These are phyloP conservation scores for Bimuria novae-zelandiae DNA, from an alignment of 2,329 filamentous ascomycete species.

Conservation along the genomic window DNA sequence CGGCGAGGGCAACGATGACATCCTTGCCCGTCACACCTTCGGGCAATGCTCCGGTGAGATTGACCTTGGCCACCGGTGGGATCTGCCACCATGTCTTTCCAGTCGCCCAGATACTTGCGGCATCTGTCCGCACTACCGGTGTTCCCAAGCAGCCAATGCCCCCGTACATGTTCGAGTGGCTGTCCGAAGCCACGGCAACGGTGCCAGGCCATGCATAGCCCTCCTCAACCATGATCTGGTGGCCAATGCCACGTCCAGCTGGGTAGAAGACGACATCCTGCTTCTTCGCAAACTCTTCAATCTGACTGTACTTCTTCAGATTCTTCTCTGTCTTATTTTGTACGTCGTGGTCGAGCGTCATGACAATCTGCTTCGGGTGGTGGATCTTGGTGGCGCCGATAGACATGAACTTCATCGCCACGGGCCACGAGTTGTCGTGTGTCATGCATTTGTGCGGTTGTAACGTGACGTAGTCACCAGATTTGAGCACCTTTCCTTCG, in stretches of 20 bases:
- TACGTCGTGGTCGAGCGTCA: slow-evolving; percentile 87
- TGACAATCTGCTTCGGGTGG: slow-evolving; percentile 74
- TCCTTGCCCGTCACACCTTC: slow-evolving; percentile 89
- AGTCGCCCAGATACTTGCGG: slow-evolving; percentile 83
- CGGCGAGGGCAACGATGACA: slow-evolving; percentile 87
- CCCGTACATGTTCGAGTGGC: slow-evolving; percentile 83
- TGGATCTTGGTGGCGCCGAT: slow-evolving; percentile 78
- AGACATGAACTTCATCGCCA: slow-evolving; percentile 79
- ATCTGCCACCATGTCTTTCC: slow-evolving; percentile 86
- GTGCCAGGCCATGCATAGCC: slow-evolving; percentile 85
- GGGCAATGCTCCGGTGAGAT: slow-evolving; percentile 74
- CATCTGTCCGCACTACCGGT: slow-evolving; percentile 84
- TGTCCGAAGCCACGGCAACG: slow-evolving; percentile 76
- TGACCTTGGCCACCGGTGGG: slow-evolving; percentile 81
- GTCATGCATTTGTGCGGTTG: slow-evolving; percentile 78
- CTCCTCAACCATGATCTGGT: slow-evolving; percentile 91
- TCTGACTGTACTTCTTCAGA: slow-evolving; percentile 79
- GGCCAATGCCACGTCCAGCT: slow-evolving; percentile 80
- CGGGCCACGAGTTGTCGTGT: slow-evolving; percentile 81
- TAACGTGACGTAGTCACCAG: slow-evolving; percentile 84
- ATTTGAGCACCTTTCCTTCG: slow-evolving; percentile 72
- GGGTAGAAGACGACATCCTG: slow-evolving; percentile 80
- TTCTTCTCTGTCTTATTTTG: slow-evolving; percentile 81
- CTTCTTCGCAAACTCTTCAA: slow-evolving; percentile 78
- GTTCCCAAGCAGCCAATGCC: slow-evolving; percentile 78